These are phyloP conservation scores for Microcyclospora pomicola DNA, from an alignment of 2,329 filamentous ascomycete species.

Conservation along the genomic window DNA sequence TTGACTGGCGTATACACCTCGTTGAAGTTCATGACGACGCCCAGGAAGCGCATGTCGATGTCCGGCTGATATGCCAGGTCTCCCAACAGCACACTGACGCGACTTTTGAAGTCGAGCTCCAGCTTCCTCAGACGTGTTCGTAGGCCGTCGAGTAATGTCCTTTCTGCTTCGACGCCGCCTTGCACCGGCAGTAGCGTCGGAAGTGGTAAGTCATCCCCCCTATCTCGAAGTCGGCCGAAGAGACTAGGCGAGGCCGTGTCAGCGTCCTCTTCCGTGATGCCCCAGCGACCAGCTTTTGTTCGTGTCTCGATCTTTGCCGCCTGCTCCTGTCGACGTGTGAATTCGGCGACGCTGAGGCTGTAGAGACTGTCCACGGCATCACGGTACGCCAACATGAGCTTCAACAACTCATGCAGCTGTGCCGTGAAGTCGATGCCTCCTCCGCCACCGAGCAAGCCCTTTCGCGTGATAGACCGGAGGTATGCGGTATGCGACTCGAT, in stretches of 20 bases:
- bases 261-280: slow-evolving; percentile 42
- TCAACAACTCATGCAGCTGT: slow-evolving; percentile 83
- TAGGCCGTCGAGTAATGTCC: slow-evolving; percentile 60
- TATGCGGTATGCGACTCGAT: slow-evolving; percentile 86
- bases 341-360: slow-evolving; percentile 88
- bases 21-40: slow-evolving; percentile 98
- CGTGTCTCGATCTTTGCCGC: slow-evolving; percentile 57
- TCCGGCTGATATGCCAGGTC: slow-evolving; percentile 89
- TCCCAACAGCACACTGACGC: slow-evolving; percentile 69
- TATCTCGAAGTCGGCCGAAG: slow-evolving; percentile 3
- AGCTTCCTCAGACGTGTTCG: slow-evolving; percentile 60
- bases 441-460: slow-evolving; percentile 70
- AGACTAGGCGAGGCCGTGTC: slow-evolving; percentile 21
- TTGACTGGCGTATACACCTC: slow-evolving; percentile 76
- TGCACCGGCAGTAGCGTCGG: slow-evolving; percentile 24
- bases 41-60: slow-evolving; percentile 87
- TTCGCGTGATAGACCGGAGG: slow-evolving; percentile 86
- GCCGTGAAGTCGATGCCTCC: slow-evolving; percentile 58
- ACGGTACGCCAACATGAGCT: slow-evolving; percentile 85
- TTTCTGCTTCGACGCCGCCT: slow-evolving; percentile 30
- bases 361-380: slow-evolving; percentile 90
- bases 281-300: slow-evolving; percentile 52
- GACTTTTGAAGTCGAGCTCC: slow-evolving; percentile 59
- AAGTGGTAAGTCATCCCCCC: slow-evolving; percentile 27
- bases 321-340: slow-evolving; percentile 76